A percentile compares a stretch with the other conserved stretches of the same genome.
Evolutionary conservation across 1,139 yeast species (phyloP).

Genomic region (Kurtzmaniella natalensis): DNA sequence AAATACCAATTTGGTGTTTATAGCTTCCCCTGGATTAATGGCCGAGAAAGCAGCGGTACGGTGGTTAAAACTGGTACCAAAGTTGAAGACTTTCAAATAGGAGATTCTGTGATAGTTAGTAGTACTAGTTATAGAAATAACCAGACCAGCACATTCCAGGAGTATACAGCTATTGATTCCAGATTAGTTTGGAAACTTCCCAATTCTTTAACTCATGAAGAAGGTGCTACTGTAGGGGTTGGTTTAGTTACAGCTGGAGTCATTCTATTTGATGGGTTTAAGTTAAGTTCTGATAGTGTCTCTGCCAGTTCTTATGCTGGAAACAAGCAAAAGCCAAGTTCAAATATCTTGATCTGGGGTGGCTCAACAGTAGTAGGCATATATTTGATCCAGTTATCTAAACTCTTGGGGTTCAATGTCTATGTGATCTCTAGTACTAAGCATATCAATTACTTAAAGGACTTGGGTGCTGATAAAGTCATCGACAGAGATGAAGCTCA

Average conservation of each 20-base stretch:
- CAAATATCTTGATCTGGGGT: constrained; percentile 41
- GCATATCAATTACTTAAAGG: constrained; percentile 26
- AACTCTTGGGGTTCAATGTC: constrained; percentile 34
- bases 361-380: constrained; percentile 46
- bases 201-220: constrained; percentile 21
- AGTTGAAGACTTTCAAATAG: constrained; percentile 22
- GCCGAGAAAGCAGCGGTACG: constrained; percentile 42
- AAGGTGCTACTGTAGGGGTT: constrained; percentile 46
- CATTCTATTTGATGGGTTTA: constrained; percentile 30
- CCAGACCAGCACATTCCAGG: constrained; percentile 45
- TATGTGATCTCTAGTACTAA: constrained; percentile 33
- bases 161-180: constrained; percentile 40
- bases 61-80: constrained; percentile 29
- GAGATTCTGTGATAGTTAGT: constrained; percentile 37
- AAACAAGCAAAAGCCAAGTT: constrained; percentile 6
- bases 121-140: constrained; percentile 45
- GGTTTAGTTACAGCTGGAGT: constrained; percentile 44
- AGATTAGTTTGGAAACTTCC: constrained; percentile 42
- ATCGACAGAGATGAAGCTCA: constrained; percentile 29
- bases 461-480: constrained; percentile 36
- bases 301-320: no score
- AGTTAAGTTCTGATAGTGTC: constrained; percentile 6
- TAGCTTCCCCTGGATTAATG: constrained; percentile 48
- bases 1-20: constrained; percentile 44
- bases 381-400: constrained; percentile 39